Percentiles rank a stretch among this genome's conserved stretches.
Conservation (phyloP, 805 yeast species). For the Zygosaccharomyces kombuchaensis region DNA sequence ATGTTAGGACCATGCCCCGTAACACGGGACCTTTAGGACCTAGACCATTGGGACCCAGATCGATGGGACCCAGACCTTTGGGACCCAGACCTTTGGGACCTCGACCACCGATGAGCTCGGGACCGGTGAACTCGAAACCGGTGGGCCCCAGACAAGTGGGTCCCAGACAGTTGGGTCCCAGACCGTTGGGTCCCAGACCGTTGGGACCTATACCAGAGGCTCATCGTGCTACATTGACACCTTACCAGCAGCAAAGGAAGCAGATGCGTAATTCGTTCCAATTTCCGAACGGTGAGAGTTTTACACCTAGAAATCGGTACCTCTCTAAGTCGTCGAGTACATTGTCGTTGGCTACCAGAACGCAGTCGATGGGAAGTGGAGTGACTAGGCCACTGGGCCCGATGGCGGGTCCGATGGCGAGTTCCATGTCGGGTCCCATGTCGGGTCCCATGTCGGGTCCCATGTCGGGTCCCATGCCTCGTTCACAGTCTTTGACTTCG, state of each 20-base stretch:
- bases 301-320: slow-evolving; percentile 26
- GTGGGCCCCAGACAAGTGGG: too few relatives aligned
- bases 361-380: neutral
- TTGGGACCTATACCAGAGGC: neutral
- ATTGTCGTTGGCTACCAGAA: neutral
- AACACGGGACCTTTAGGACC: neutral
- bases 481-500: slow-evolving; percentile 4
- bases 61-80: too few relatives aligned
- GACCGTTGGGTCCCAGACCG: too few relatives aligned
- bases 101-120: too few relatives aligned
- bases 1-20: neutral
- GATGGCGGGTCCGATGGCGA: neutral
- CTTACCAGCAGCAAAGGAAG: slow-evolving; percentile 30
- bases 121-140: too few relatives aligned
- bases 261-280: slow-evolving; percentile 30
- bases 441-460: neutral
- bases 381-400: neutral
- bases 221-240: slow-evolving; percentile 17
- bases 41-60: too few relatives aligned
- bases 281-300: slow-evolving; percentile 34
- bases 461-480: neutral
- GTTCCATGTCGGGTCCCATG: neutral
- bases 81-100: neutral
- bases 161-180: too few relatives aligned
- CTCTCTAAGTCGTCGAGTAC: slow-evolving; percentile 2